Base-by-base conservation (phyloP, 805 yeast species). In the Lipomyces yamanashiensis region DNA sequence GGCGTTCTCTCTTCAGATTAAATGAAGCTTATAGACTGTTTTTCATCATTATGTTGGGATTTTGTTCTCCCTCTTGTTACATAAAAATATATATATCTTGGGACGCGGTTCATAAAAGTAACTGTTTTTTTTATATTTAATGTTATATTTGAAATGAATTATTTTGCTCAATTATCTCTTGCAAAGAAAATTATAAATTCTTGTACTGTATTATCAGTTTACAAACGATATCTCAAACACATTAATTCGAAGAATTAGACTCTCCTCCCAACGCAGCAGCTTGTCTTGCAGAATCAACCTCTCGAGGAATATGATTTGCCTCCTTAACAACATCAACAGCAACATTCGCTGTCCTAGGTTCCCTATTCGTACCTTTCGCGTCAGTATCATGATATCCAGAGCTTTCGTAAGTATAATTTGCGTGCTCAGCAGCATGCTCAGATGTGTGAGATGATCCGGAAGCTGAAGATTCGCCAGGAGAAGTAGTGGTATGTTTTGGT, bases 71-170 rank as follows among this genome's bases (percentile, higher is more conserved):
- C 9, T 17, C 37, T 28, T 44, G 23, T 7, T 21, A 45, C 45
- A 39, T 33, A 23, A 28, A 37, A 10, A 15, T 48, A 17, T 41
- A 34, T 45, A 19, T 58, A n/a, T 39, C 43, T 56, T 59, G 50
- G 62, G 57, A 53, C 48, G 13, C 44, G 56, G 56, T 49, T 50
- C 34, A 23, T 52, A 58, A 58, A 58, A 58, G 61, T 50, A 51
- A 51, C 44, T 58, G 50, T 33, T 58, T 51, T 58, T 28, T 17
- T n/a, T n/a, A n/a, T n/a, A 13, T 45, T 45, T 45, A 45, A 19
- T 34, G 15, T 17, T 17, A 15, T 43, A 43, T 43, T n/a, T n/a
- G 7, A 39, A 39, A 39, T 39, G 41, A 3, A 39, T 43, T 13
- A 43, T 13, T 17, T 43, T 43, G 3, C 41, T 39, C 41, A 12